Base-by-base conservation (phyloP, 495 filamentous ascomycete species). In the Trichoderma reesei region DNA sequence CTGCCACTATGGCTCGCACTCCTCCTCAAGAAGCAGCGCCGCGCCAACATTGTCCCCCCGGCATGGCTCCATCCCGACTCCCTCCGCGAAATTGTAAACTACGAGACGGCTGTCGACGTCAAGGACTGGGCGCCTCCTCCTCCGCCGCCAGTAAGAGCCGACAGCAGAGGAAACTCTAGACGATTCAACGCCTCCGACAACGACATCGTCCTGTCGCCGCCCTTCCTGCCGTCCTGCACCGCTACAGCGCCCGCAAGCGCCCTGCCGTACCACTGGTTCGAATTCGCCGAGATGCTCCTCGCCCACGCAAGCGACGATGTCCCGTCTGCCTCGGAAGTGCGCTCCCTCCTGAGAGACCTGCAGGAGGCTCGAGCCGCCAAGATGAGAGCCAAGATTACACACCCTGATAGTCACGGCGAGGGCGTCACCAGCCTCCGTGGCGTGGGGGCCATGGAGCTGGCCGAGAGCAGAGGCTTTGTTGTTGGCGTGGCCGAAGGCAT, bases 1-100 rank as follows among this genome's bases (percentile, higher is more conserved):
- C 73, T 98, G 51, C 94, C 94, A 14, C 86, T 98, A 71, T 98
- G 95, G 95, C 88, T 98, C 59, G 94, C 95, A n/a, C 84, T 98
- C 60, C 87, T 97, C 63, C 87, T 98, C 62, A 97, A 98, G 76
- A 90, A 91, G 66, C 95, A 98, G 78, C 85, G 88, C 41, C 87
- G 93, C 70, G 93, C 92, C 72, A 96, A 96, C 77, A 97, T 98
- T 73, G 76, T 92, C 46, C 89, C 94, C 0, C 94, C 94, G 0
- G 74, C 89, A 61, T 98, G 94, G 94, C 85, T 98, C 11, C 83
- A 87, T 67, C 83, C 89, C 0, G 71, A 83, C 37, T 85, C 90
- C 36, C 83, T 98, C 41, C 75, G 80, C 41, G 73, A 84, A 0
- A 90, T 97, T 66, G 86, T 97, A 64, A 82, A 90, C 46, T 75